These are phyloP conservation scores for Musa troglodytarum DNA, from an alignment of 176 grass and related monocot genomes.

Conservation along the genomic window DNA sequence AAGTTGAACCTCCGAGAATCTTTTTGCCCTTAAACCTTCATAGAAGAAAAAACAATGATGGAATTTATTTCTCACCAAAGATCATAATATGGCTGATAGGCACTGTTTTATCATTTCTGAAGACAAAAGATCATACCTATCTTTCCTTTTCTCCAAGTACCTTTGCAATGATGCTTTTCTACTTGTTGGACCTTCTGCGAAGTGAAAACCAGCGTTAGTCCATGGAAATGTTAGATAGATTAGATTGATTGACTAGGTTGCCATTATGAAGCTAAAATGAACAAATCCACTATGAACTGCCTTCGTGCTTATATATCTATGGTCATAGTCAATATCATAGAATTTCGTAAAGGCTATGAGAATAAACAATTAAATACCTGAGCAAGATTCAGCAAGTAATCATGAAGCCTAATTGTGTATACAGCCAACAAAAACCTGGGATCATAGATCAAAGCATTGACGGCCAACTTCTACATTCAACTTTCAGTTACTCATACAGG, in stretches of 20 bases:
- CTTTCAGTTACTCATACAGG: not conserved
- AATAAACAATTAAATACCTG: not conserved
- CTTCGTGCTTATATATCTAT: not conserved
- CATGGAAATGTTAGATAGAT: not conserved
- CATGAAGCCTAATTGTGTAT: too few relatives aligned
- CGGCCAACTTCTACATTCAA: not conserved
- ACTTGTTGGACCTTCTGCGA: conserved; percentile 20
- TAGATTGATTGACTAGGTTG: not conserved
- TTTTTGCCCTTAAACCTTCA: conserved; percentile 40
- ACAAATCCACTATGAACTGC: not conserved
- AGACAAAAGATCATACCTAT: conserved; percentile 23
- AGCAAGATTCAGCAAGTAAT: too few relatives aligned
- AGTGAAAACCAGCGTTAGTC: conserved; percentile 6
- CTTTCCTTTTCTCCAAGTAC: conserved; percentile 42
- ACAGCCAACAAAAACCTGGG: not conserved
- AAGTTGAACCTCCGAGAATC: conserved; percentile 16
- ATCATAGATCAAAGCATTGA: not conserved
- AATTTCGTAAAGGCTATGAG: not conserved
- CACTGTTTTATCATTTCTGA: not conserved
- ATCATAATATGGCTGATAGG: not conserved
- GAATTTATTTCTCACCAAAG: not conserved
- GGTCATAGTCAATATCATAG: not conserved
- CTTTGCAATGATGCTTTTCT: conserved; percentile 41
- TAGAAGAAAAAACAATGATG: not conserved
- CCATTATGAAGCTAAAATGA: not conserved